phyloP scores from a whole-genome alignment of 2,329 filamentous ascomycete species.

The Dothideomycetes sp. region DNA sequence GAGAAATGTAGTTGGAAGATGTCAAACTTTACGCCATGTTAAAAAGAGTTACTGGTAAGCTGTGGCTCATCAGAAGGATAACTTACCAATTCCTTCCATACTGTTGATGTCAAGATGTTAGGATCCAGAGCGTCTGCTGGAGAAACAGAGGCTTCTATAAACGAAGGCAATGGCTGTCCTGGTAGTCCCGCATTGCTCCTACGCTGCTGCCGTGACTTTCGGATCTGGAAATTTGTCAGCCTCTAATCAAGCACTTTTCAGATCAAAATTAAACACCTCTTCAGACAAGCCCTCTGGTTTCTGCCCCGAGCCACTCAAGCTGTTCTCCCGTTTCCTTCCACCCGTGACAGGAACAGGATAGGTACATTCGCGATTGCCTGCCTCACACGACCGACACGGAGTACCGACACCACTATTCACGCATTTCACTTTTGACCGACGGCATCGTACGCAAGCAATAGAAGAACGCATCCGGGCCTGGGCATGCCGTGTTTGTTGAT shows the following conservation, averaged over 20 bases:
- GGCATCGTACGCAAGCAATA: slow-evolving; percentile 67
- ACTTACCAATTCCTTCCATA: slow-evolving; percentile 56
- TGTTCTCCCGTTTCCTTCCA: slow-evolving; percentile 18
- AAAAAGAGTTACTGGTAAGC: slow-evolving; percentile 13
- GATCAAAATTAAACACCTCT: neutral
- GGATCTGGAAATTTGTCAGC: neutral
- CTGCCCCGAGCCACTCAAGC: slow-evolving; percentile 8
- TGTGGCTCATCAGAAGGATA: neutral
- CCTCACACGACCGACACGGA: slow-evolving; percentile 66
- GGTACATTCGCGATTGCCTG: slow-evolving; percentile 60
- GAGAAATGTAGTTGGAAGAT: slow-evolving; percentile 64
- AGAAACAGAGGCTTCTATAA: neutral
- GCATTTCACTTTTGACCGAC: slow-evolving; percentile 79
- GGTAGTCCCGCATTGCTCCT: slow-evolving; percentile 13
- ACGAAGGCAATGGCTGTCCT: slow-evolving; percentile 7
- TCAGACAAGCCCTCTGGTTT: slow-evolving; percentile 1
- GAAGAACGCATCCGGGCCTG: slow-evolving; percentile 56
- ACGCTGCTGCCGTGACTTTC: slow-evolving; percentile 10
- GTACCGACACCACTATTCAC: slow-evolving; percentile 65
- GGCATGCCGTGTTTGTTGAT: slow-evolving; percentile 11
- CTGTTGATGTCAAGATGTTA: slow-evolving; percentile 50
- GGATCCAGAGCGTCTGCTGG: slow-evolving; percentile 49
- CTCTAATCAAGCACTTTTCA: neutral
- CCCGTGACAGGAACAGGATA: slow-evolving; percentile 50
- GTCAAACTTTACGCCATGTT: slow-evolving; percentile 39